Evolutionary conservation across 2,329 filamentous ascomycete species (phyloP), one percentile per base, ranked within the genome.

Genomic region (Rutstroemia sp.): DNA sequence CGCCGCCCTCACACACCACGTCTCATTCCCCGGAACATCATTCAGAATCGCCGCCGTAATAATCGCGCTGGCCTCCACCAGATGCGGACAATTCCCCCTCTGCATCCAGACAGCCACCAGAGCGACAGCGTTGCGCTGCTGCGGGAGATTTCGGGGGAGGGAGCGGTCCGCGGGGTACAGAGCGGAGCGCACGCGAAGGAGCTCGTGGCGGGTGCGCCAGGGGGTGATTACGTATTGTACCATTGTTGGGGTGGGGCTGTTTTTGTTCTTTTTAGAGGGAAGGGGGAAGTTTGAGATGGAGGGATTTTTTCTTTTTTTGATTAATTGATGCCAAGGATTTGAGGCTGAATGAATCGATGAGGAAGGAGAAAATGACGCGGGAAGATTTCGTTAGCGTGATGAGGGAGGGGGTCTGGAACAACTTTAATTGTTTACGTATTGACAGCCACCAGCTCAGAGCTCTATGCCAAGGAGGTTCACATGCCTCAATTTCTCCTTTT

Each of bases 61-160:
- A 60, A 90, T 78, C 2, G 86, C 86, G 44, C 88, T 92, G 38
- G 86, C 88, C 72, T 92, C 88, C 54, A 92, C 80, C 71, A 90
- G 78, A 73, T 92, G 86, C 54, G 89, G 88, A 60, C 90, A 87
- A 64, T 82, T 82, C 61, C 84, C 84, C 68, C 87, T 81, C 66
- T 86, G 79, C 78, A 87, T 83, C 86, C 86, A 88, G 72, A 85
- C 78, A 44, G 79, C 78, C 49, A 85, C 81, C 51, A 78, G 75
- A 51, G 80, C 78, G 49, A 85, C 80, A 57, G 81, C 78, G 58
- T 76, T 71, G 27, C 50, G 54, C 16, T 50, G 57, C 73, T 84
- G 78, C 46, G 78, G 78, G 52, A 83, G 80, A 51, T 79, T 75
- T 82, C 78, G 59, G 80, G 77, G 57, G 51, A 63, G 16, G 19